Conservation (phyloP, 176 grass and related monocot species). For the Thalia dealbata region DNA sequence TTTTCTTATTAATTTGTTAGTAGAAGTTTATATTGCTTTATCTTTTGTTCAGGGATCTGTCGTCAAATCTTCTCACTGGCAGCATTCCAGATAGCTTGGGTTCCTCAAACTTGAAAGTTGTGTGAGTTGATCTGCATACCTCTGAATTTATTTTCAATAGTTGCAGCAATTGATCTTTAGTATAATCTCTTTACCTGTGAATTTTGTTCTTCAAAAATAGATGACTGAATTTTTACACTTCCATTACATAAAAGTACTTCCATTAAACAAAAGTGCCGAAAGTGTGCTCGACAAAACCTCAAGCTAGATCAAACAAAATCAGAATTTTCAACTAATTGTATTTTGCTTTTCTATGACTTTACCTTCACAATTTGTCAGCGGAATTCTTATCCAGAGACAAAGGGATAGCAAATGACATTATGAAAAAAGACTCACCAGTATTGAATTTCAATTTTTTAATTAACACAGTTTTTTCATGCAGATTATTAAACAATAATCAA, state of each 20-base stretch:
- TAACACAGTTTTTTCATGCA: neutral
- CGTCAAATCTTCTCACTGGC: conserved; percentile 76
- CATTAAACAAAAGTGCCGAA: too few species aligned
- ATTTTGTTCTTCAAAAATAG: neutral
- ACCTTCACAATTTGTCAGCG: too few species aligned
- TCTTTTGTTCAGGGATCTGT: conserved; percentile 62
- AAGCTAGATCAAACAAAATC: too few species aligned
- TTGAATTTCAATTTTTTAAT: neutral
- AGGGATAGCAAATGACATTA: too few species aligned
- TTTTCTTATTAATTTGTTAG: neutral
- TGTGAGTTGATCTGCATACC: conserved; percentile 33
- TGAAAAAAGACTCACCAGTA: neutral
- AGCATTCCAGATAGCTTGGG: conserved; percentile 85
- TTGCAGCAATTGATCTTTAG: neutral
- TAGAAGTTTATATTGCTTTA: neutral
- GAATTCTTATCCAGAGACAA: too few species aligned
- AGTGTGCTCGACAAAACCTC: too few species aligned
- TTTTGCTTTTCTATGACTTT: too few species aligned
- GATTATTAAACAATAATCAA: conserved; percentile 82
- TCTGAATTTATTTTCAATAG: neutral
- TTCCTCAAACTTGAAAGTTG: conserved; percentile 62
- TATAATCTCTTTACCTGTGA: neutral
- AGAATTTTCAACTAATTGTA: too few species aligned
- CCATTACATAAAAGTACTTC: too few species aligned
- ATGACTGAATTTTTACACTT: too few species aligned